Evolutionary conservation across 2,329 filamentous ascomycete species (phyloP).

Genomic region (Ascochyta viciae-villosae): DNA sequence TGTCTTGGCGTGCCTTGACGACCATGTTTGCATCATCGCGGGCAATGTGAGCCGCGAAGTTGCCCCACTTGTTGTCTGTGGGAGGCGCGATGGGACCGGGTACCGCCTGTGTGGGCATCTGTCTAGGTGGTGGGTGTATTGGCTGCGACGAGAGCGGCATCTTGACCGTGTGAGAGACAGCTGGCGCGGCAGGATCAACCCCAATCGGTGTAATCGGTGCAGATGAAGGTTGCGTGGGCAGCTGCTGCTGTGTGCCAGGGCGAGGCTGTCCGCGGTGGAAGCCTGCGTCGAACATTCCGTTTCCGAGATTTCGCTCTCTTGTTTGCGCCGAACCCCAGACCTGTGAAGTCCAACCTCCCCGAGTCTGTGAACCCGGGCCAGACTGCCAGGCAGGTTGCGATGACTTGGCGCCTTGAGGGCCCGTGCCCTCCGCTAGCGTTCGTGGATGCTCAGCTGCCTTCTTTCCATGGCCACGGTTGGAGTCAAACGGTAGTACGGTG

Average conservation of each 20-base stretch:
- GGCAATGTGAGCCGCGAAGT: slow-evolving; percentile 40
- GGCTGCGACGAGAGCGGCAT: slow-evolving; percentile 17
- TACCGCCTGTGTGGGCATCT: slow-evolving; percentile 23
- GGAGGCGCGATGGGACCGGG: slow-evolving; percentile 42
- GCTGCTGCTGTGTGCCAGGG: slow-evolving; percentile 34
- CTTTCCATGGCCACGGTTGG: slow-evolving; percentile 28
- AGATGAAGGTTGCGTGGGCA: slow-evolving; percentile 36
- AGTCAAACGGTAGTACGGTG: slow-evolving; percentile 26
- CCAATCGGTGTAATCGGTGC: slow-evolving; percentile 34
- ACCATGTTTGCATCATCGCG: slow-evolving; percentile 37
- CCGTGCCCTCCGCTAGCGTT: slow-evolving; percentile 20
- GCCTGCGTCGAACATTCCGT: slow-evolving; percentile 75
- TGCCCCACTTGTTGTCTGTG: slow-evolving; percentile 41
- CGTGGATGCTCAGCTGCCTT: slow-evolving; percentile 27
- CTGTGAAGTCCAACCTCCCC: slow-evolving; percentile 54
- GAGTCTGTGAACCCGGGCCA: slow-evolving; percentile 33
- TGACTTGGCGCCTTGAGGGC: slow-evolving; percentile 30
- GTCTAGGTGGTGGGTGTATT: slow-evolving; percentile 22
- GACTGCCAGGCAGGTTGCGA: slow-evolving; percentile 39
- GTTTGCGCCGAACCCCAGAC: slow-evolving; percentile 76
- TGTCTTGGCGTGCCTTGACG: slow-evolving; percentile 36
- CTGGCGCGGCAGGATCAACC: slow-evolving; percentile 23
- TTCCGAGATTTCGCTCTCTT: slow-evolving; percentile 74
- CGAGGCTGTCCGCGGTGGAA: slow-evolving; percentile 60
- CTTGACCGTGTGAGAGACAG: slow-evolving; percentile 25